Evolutionary conservation across 2,329 filamentous ascomycete genomes (phyloP).

Genomic region (Emmonsiellopsis sp.): DNA sequence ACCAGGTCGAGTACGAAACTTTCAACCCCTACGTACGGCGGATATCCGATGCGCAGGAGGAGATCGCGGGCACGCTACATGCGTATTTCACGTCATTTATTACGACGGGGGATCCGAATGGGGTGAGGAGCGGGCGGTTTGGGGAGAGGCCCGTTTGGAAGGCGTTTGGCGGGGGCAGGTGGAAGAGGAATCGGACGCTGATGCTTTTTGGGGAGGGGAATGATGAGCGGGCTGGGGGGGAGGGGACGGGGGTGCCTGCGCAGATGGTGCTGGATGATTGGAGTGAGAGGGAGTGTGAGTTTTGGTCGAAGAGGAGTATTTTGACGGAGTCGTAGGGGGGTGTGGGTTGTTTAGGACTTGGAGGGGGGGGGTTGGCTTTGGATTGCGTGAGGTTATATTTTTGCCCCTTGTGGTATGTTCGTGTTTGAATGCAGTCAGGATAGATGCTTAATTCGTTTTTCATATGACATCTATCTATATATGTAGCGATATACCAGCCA

Average conservation of each 20-base stretch:
- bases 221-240: constrained; percentile 40
- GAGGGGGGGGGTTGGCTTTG: not conserved
- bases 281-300: constrained; percentile 37
- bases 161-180: constrained; percentile 17
- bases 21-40: constrained; percentile 27
- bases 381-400: no score
- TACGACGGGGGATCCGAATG: constrained; percentile 38
- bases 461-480: no score
- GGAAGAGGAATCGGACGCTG: constrained; percentile 18
- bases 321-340: constrained; percentile 9
- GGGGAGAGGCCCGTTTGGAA: constrained; percentile 29
- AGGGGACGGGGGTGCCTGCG: constrained; percentile 27
- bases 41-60: constrained; percentile 32
- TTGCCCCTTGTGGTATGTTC: no score
- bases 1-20: constrained; percentile 42
- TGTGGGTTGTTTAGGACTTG: no score
- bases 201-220: constrained; percentile 43
- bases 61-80: constrained; percentile 36
- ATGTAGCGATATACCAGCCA: no score
- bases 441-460: no score
- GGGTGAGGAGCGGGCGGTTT: constrained; percentile 17
- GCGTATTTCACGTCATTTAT: constrained; percentile 45
- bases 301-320: constrained; percentile 32
- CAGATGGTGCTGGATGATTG: constrained; percentile 34
- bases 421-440: no score